Evolutionary conservation across 129 eudicot species (phyloP).

Genomic region (Oenanthe sinensis): DNA sequence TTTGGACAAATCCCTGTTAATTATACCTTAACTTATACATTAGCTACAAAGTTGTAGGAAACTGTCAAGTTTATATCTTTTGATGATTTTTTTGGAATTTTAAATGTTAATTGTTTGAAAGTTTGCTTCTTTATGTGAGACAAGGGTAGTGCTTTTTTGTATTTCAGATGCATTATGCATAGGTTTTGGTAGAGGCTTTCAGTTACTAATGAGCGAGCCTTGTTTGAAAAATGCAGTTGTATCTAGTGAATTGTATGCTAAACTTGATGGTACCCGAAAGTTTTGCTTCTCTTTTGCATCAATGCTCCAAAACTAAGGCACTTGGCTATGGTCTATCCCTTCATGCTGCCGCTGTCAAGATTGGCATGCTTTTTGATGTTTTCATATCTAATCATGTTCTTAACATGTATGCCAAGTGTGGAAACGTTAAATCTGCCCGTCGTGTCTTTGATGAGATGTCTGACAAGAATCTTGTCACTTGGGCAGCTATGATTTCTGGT

Average conservation of each 20-base stretch:
- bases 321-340: conserved; percentile 41
- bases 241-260: background rate
- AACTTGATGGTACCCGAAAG: conserved; percentile 27
- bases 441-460: conserved; percentile 59
- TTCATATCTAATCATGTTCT: conserved; percentile 48
- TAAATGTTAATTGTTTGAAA: too few species aligned
- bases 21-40: too few species aligned
- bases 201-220: background rate
- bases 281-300: conserved; percentile 44
- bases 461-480: conserved; percentile 54
- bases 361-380: conserved; percentile 29
- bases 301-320: conserved; percentile 45
- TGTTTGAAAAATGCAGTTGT: background rate
- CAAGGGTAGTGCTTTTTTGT: background rate
- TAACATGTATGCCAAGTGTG: conserved; percentile 68
- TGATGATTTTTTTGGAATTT: too few species aligned
- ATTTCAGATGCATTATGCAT: background rate
- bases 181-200: background rate
- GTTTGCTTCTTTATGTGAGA: too few species aligned
- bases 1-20: too few species aligned
- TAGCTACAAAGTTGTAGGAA: too few species aligned
- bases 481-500: conserved; percentile 90
- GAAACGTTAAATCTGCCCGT: conserved; percentile 30
- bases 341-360: conserved; percentile 54
- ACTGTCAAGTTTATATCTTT: too few species aligned